These are phyloP conservation scores for Calycina marina DNA, from an alignment of 2,329 filamentous ascomycete genomes.

Conservation along the genomic window DNA sequence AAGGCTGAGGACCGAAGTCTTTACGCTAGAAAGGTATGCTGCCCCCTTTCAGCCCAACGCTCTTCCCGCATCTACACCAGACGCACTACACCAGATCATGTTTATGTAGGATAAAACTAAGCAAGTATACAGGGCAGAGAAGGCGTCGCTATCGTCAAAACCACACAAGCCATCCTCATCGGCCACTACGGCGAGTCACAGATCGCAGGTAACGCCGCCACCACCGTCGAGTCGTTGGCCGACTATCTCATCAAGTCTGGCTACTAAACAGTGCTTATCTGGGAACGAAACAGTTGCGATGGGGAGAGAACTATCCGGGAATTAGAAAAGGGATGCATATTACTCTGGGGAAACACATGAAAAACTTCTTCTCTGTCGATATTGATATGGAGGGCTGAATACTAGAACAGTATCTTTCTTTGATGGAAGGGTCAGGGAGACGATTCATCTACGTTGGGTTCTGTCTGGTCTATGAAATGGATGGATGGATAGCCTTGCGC, in stretches of 20 bases:
- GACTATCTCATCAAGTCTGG: slow-evolving; percentile 63
- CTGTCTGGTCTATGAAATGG: not conserved
- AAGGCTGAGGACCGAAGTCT: slow-evolving; percentile 63
- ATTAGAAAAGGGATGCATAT: slow-evolving; percentile 1
- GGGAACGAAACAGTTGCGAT: no score
- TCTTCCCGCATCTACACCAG: no score
- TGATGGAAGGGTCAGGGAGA: no score
- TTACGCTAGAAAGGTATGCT: slow-evolving; percentile 71
- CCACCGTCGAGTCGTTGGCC: slow-evolving; percentile 67
- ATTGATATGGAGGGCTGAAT: slow-evolving; percentile 14
- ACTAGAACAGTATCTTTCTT: slow-evolving; percentile 19
- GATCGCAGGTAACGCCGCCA: slow-evolving; percentile 60
- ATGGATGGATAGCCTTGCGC: not conserved
- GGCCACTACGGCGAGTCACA: slow-evolving; percentile 67
- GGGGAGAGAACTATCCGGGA: no score
- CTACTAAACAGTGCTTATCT: slow-evolving; percentile 41
- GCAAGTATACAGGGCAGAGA: slow-evolving; percentile 48
- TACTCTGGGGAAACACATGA: slow-evolving; percentile 7
- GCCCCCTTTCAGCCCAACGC: no score
- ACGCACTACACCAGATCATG: no score
- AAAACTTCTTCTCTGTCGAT: no score
- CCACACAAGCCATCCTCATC: slow-evolving; percentile 75
- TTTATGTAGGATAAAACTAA: slow-evolving; percentile 4
- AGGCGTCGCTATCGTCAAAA: slow-evolving; percentile 74
- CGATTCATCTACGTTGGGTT: slow-evolving; percentile 1